A percentile compares a stretch with the other conserved stretches of the same genome.
Conservation (phyloP, 2,329 filamentous ascomycete species). For the Shiraia bambusicola region DNA sequence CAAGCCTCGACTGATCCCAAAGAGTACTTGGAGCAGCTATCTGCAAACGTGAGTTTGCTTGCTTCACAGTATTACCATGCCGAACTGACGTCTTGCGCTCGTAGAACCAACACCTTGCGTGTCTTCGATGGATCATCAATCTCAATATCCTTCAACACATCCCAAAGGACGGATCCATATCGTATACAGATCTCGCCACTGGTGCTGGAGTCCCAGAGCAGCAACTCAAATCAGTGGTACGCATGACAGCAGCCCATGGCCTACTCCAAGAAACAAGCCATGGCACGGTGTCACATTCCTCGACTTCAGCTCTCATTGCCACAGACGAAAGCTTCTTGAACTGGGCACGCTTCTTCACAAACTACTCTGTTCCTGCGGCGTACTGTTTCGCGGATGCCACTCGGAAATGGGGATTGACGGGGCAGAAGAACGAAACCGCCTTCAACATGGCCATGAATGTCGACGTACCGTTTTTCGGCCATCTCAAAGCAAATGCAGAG, state of each 20-base stretch:
- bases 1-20: not conserved
- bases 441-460: conserved; percentile 8
- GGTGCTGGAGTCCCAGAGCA: not conserved
- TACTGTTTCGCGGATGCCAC: conserved; percentile 6
- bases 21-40: conserved; percentile 1
- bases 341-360: conserved; percentile 1
- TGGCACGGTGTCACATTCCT: not conserved
- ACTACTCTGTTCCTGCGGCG: conserved; percentile 1
- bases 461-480: conserved; percentile 5
- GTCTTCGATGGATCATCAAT: conserved; percentile 2
- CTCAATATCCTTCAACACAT: not conserved
- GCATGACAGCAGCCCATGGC: conserved; percentile 1
- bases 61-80: too few relatives aligned
- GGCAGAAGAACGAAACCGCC: conserved; percentile 4
- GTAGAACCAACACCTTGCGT: conserved; percentile 2
- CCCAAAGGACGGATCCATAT: not conserved
- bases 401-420: conserved; percentile 6
- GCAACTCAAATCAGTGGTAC: not conserved
- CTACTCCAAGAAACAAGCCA: not conserved
- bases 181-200: conserved; percentile 1
- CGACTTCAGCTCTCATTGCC: not conserved
- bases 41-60: conserved; percentile 1
- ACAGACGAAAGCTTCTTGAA: not conserved
- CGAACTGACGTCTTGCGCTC: not conserved
- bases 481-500: conserved; percentile 3